Percentiles rank a stretch among this genome's conserved stretches.
phyloP scores from a whole-genome alignment of 768 basidiomycete genomes.

The Hortiboletus campestris region DNA sequence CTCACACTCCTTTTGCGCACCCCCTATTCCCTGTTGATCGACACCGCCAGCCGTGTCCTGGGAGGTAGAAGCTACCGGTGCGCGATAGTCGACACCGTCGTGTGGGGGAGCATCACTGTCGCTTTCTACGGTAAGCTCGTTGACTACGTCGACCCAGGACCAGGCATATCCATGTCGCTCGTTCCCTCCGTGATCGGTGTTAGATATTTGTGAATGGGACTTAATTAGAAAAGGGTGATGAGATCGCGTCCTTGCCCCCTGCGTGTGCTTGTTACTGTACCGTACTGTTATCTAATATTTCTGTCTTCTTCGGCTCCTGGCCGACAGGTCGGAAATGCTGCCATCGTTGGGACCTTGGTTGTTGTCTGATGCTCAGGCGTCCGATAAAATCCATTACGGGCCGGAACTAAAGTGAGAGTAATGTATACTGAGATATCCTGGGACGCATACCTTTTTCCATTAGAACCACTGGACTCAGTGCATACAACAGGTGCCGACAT shows the following conservation, averaged over 20 bases:
- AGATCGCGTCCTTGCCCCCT: neutral
- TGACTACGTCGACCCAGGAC: neutral
- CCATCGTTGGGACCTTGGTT: neutral
- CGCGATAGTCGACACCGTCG: neutral
- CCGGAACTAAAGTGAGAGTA: neutral
- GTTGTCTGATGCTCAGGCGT: neutral
- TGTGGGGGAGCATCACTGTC: neutral
- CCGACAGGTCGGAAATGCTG: neutral
- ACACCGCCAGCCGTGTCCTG: neutral
- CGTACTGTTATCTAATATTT: neutral
- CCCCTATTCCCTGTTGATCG: neutral
- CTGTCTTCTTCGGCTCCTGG: neutral
- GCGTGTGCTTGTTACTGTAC: neutral
- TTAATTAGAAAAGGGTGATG: neutral
- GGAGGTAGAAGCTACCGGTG: neutral
- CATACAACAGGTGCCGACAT: neutral
- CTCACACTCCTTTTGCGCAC: neutral
- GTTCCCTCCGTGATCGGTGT: neutral
- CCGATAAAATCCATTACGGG: neutral
- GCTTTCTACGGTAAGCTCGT: neutral
- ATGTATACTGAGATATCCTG: neutral
- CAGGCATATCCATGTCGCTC: neutral
- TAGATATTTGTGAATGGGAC: neutral
- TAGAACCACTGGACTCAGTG: neutral
- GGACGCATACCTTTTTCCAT: neutral